Conservation (phyloP, 768 basidiomycete species). For the Lentinula sp. region DNA sequence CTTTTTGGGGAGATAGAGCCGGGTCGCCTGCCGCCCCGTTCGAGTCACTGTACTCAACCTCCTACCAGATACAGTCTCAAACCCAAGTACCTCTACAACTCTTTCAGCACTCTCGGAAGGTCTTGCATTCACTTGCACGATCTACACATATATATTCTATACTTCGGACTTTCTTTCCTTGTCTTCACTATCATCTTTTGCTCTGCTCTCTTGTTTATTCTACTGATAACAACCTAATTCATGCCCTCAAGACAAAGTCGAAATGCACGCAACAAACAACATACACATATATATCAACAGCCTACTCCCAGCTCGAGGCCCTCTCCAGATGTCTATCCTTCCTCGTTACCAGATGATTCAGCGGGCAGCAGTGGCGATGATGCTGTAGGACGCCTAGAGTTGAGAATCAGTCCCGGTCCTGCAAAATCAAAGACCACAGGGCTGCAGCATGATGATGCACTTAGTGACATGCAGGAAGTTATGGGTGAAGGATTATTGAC, state of each 20-base stretch:
- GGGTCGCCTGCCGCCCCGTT: not conserved
- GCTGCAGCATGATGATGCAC: not conserved
- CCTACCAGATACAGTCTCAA: slow-evolving; percentile 1
- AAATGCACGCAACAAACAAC: slow-evolving; percentile 10
- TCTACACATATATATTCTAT: not conserved
- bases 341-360: slow-evolving; percentile 6
- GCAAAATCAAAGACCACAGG: not conserved
- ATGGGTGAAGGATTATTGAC: not conserved
- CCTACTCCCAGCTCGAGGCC: slow-evolving; percentile 4
- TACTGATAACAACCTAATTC: slow-evolving; percentile 6
- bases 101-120: not conserved
- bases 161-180: slow-evolving; percentile 1
- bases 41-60: slow-evolving; percentile 1
- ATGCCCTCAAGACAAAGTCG: slow-evolving; percentile 11
- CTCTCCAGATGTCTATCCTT: slow-evolving; percentile 2
- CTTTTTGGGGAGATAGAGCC: slow-evolving; percentile 1
- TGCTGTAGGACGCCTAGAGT: not conserved
- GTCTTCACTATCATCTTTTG: not conserved
- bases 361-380: slow-evolving; percentile 6
- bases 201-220: not conserved
- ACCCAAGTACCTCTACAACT: not conserved
- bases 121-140: slow-evolving; percentile 7
- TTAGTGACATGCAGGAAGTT: not conserved
- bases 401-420: not conserved
- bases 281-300: slow-evolving; percentile 6